A percentile compares a stretch with the other conserved stretches of the same genome.
These are phyloP conservation scores for Kluyveromyces starmeri DNA, from an alignment of 805 yeast genomes.

Conservation along the genomic window DNA sequence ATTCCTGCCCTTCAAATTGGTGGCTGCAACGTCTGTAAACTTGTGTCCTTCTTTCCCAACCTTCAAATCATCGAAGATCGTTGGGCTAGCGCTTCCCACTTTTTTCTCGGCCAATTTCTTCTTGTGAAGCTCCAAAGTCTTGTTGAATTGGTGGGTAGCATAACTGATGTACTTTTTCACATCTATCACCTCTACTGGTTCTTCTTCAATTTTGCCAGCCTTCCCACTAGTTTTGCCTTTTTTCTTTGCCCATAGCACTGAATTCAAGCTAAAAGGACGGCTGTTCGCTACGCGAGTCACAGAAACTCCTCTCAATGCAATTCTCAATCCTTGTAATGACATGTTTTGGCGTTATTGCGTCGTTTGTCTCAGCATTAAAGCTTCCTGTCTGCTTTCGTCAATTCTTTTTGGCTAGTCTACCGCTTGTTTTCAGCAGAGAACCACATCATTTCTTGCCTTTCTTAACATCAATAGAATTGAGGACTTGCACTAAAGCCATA, in stretches of 20 bases:
- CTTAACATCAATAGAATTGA: too few relatives aligned
- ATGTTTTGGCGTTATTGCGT: not conserved
- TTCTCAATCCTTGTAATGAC: conserved; percentile 1
- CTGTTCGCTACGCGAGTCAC: not conserved
- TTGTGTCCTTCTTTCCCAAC: conserved; percentile 40
- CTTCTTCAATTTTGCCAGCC: conserved; percentile 11
- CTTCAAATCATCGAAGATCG: conserved; percentile 50
- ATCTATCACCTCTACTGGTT: conserved; percentile 12
- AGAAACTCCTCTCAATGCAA: not conserved
- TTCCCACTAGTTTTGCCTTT: conserved; percentile 7
- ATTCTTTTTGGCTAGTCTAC: too few relatives aligned
- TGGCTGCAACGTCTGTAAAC: conserved; percentile 62
- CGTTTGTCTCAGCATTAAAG: too few relatives aligned
- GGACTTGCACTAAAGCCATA: too few relatives aligned
- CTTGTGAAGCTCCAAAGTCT: conserved; percentile 42
- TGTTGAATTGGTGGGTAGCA: conserved; percentile 32
- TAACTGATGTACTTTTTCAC: conserved; percentile 9
- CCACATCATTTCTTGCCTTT: too few relatives aligned
- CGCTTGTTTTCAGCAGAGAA: too few relatives aligned
- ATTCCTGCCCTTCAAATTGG: conserved; percentile 58
- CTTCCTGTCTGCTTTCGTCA: too few relatives aligned
- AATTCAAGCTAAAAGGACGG: conserved; percentile 1
- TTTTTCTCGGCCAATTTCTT: conserved; percentile 53
- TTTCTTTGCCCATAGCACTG: conserved; percentile 3
- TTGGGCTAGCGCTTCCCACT: conserved; percentile 61